These are phyloP conservation scores for Mycena venus DNA, from an alignment of 768 basidiomycete genomes.

Conservation along the genomic window DNA sequence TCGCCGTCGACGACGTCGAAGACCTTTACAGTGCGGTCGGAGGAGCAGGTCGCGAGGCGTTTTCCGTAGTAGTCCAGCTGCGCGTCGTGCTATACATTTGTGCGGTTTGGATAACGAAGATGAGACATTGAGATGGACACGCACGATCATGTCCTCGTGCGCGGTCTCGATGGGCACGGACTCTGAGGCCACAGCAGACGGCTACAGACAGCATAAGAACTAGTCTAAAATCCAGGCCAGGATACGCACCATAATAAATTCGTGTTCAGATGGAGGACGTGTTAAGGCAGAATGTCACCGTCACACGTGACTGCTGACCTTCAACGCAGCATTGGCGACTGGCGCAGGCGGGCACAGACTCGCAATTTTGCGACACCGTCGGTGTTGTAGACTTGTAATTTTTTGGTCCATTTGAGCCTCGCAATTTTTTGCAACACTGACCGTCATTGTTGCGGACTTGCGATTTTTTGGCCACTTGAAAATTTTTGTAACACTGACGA, in stretches of 20 bases:
- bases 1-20: conserved; percentile 96
- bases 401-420: no score
- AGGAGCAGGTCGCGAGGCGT: conserved; percentile 96
- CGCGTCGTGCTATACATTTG: conserved; percentile 86
- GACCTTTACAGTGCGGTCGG: conserved; percentile 94
- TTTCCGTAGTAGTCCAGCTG: conserved; percentile 99
- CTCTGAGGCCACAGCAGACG: conserved; percentile 69
- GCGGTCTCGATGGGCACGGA: conserved; percentile 93
- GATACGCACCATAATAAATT: conserved; percentile 2
- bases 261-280: background rate
- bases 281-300: no score
- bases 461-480: no score
- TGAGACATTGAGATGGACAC: conserved; percentile 45
- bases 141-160: conserved; percentile 98
- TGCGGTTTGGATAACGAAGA: background rate
- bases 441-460: no score
- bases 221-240: background rate
- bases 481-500: background rate
- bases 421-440: no score
- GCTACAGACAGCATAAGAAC: conserved; percentile 42
- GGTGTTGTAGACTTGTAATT: no score
- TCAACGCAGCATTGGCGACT: no score
- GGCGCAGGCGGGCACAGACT: no score
- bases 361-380: no score
- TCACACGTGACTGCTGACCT: no score